Evolutionary conservation across 2,329 filamentous ascomycete species (phyloP).

Genomic region (Ascochyta lentis): DNA sequence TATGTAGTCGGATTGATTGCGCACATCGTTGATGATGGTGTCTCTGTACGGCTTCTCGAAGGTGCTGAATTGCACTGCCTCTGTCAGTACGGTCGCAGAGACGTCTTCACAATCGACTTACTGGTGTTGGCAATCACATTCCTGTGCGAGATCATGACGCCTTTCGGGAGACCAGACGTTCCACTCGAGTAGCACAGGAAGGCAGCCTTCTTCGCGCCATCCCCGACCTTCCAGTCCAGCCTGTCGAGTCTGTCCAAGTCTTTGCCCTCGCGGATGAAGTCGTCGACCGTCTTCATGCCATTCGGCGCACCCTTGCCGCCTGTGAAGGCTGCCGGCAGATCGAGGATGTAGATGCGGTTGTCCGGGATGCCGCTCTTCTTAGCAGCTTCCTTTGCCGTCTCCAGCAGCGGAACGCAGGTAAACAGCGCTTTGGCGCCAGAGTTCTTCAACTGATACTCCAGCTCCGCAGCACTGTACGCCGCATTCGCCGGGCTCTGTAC

Average conservation of each 20-base stretch:
- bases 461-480: constrained; percentile 71
- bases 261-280: constrained; percentile 68
- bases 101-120: constrained; percentile 17
- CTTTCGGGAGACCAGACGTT: constrained; percentile 82
- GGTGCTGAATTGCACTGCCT: constrained; percentile 62
- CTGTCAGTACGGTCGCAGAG: constrained; percentile 3
- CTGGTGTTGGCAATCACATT: constrained; percentile 78
- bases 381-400: constrained; percentile 69
- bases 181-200: constrained; percentile 83
- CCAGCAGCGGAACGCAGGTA: constrained; percentile 71
- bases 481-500: constrained; percentile 78
- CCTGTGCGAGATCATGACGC: constrained; percentile 80
- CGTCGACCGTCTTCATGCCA: constrained; percentile 68
- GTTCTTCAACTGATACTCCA: constrained; percentile 74
- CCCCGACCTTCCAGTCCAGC: constrained; percentile 67
- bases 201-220: constrained; percentile 71
- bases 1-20: constrained; percentile 52
- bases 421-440: constrained; percentile 74
- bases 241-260: constrained; percentile 61
- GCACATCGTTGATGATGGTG: constrained; percentile 45
- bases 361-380: constrained; percentile 67
- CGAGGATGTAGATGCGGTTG: constrained; percentile 71
- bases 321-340: constrained; percentile 64
- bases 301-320: constrained; percentile 55
- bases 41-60: constrained; percentile 57